phyloP scores from a whole-genome alignment of 257 asterid species.

The Catharanthus roseus region DNA sequence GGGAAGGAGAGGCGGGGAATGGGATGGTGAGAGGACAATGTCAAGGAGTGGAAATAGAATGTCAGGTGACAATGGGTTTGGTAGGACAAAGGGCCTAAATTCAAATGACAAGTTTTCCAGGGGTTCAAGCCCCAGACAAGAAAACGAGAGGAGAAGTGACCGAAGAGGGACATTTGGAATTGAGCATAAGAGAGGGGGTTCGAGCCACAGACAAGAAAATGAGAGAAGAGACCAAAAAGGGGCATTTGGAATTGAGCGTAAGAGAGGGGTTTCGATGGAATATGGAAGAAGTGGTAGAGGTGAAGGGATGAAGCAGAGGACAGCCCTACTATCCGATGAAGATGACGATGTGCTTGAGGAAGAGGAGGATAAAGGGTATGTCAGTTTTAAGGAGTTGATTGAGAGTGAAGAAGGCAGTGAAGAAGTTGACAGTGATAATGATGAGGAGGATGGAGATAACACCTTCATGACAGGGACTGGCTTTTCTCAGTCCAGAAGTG shows the following conservation, averaged over 20 bases:
- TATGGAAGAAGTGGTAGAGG: constrained; percentile 24
- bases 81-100: constrained; percentile 21
- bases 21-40: not conserved
- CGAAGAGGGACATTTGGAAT: not conserved
- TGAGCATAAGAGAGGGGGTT: too few relatives aligned
- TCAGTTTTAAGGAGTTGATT: constrained; percentile 49
- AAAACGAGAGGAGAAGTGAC: too few relatives aligned
- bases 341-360: constrained; percentile 32
- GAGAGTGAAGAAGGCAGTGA: constrained; percentile 57
- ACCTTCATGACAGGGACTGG: constrained; percentile 24
- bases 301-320: constrained; percentile 31
- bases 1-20: not conserved
- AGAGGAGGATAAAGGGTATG: constrained; percentile 35
- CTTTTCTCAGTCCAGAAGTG: constrained; percentile 6
- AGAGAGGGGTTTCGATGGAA: constrained; percentile 20
- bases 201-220: too few relatives aligned
- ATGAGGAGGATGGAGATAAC: constrained; percentile 23
- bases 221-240: constrained; percentile 28
- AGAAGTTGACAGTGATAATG: constrained; percentile 33
- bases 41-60: constrained; percentile 22
- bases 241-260: constrained; percentile 15
- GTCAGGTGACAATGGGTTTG: constrained; percentile 10
- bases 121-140: not conserved
- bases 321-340: constrained; percentile 34
- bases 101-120: not conserved